Evolutionary conservation across 176 grass and related monocot genomes (phyloP), one percentile per base, ranked within the genome.

Genomic region (Zoysia pacifica): DNA sequence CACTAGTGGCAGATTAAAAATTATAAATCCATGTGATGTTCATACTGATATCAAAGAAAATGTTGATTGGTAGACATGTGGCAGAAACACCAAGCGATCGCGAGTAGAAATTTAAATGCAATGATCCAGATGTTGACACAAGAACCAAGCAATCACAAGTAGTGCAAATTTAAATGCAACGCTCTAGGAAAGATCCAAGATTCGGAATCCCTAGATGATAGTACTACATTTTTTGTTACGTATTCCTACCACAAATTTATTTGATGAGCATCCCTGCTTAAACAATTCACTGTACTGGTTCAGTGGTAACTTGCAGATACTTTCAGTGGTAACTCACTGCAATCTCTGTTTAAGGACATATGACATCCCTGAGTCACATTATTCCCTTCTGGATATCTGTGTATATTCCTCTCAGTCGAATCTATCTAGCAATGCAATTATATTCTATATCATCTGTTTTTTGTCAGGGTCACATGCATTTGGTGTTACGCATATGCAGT

Each of bases 261-360:
- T 72, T 42, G 41, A 53, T 58, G 35, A 42, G 9, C 37, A 67
- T 41, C 39, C 2, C 9, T 14, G 5, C 36, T 69, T 52, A 81
- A 86, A 81, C 7, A 75, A 69, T 86, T 39, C 43, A 50, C 11
- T 11, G 43, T 47, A n/a, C 51, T 37, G 48, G 36, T 35, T 50
- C 51, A 75, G 55, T 74, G 62, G n/a, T 75, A 74, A 68, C 51
- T 28, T 42, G 49, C 53, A 59, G 56, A 77, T 87, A 70, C 49
- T 9, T n/a, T 28, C 28, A 28, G 28, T 28, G 28, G 28, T 28
- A 28, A 28, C 28, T 72, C 48, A 66, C 36, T 56, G 73, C 35
- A 78, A 78, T 77, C 42, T 73, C 61, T 83, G 80, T 78, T 15
- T 44, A 79, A 83, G 79, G 79, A 87, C 43, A 72, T 78, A 50